Evolutionary conservation across 177 flowering plant genomes (phyloP).

Genomic region (Vitis hybrid): DNA sequence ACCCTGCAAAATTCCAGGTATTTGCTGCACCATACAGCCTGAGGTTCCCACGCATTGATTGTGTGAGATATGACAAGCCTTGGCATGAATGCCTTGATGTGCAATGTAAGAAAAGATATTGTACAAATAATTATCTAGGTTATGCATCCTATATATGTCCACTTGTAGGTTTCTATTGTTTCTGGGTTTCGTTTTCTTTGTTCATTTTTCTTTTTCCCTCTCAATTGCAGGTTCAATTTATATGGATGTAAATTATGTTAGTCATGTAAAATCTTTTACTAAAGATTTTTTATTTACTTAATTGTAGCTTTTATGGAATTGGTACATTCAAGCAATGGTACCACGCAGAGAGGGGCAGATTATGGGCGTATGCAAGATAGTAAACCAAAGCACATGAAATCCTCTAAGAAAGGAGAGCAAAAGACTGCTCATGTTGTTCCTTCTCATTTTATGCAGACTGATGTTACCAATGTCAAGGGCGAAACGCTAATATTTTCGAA

Average conservation of each 20-base stretch:
- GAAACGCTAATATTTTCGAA: conserved; percentile 66
- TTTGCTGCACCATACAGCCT: conserved; percentile 96
- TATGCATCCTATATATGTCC: not conserved
- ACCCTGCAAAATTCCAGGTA: conserved; percentile 41
- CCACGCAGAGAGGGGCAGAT: conserved; percentile 59
- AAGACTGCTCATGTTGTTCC: conserved; percentile 63
- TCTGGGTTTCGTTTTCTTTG: not conserved
- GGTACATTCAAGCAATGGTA: conserved; percentile 90
- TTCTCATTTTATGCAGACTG: conserved; percentile 78
- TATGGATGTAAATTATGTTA: not conserved
- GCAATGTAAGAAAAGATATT: conserved; percentile 54
- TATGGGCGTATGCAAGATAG: conserved; percentile 33
- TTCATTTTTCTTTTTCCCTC: not conserved
- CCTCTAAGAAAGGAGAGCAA: conserved; percentile 53
- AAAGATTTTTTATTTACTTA: not conserved
- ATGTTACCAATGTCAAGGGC: conserved; percentile 66
- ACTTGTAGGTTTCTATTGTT: not conserved
- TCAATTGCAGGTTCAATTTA: not conserved
- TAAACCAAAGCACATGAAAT: conserved; percentile 42
- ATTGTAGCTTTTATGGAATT: conserved; percentile 76
- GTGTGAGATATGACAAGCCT: conserved; percentile 93
- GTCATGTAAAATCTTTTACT: not conserved
- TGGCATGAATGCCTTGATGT: conserved; percentile 99
- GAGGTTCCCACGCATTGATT: conserved; percentile 95
- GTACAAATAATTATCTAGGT: not conserved